A percentile compares a stretch with the other conserved stretches of the same genome.
phyloP scores from a whole-genome alignment of 352 stramenopile species.

The Globisporangium abappressorium region DNA sequence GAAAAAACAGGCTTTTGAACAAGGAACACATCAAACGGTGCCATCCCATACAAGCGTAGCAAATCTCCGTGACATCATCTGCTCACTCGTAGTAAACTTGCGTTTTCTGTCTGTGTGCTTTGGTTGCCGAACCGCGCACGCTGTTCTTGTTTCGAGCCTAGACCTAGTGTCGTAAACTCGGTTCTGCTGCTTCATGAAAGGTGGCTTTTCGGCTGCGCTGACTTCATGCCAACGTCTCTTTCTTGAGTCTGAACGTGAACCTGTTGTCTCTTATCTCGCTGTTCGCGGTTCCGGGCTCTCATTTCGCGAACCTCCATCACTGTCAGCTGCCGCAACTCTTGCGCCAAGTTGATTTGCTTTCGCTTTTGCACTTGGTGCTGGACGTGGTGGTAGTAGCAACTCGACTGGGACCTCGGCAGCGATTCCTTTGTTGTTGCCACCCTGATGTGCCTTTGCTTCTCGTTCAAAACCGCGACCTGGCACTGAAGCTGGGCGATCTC shows the following conservation, averaged over 20 bases:
- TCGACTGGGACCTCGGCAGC: constrained; percentile 6
- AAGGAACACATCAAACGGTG: background rate
- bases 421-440: constrained; percentile 9
- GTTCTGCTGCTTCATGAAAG: background rate
- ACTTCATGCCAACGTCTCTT: background rate
- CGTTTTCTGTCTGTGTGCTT: background rate
- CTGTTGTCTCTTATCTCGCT: constrained; percentile 6
- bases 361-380: constrained; percentile 27
- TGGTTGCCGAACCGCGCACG: too few relatives aligned
- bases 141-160: too few relatives aligned
- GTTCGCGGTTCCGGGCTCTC: constrained; percentile 18
- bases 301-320: constrained; percentile 38
- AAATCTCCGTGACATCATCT: background rate
- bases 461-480: constrained; percentile 29
- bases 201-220: background rate
- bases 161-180: too few relatives aligned
- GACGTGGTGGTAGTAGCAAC: constrained; percentile 19
- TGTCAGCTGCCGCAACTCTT: constrained; percentile 33
- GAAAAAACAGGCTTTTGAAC: background rate
- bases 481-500: constrained; percentile 27
- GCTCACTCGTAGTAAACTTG: background rate
- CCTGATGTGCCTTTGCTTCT: constrained; percentile 23
- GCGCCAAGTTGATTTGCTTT: constrained; percentile 33
- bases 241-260: background rate
- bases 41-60: background rate